Evolutionary conservation across 192 early-diverging fungal genomes (phyloP), one percentile per base, ranked within the genome.

Genomic region (Rhizophagus clarus): DNA sequence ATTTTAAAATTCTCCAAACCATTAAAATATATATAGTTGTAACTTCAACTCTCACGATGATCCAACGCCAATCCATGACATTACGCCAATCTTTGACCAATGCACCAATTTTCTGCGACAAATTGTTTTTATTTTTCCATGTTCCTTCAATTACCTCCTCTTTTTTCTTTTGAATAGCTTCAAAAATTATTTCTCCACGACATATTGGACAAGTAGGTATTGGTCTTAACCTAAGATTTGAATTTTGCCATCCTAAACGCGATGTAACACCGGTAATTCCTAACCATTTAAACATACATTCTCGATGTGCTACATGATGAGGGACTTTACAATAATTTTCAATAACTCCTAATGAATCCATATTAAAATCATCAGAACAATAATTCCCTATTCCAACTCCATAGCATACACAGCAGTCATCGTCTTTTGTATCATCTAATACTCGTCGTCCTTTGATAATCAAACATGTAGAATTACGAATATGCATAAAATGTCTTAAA

Each of bases 301-400:
- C 29, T 32, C n/a, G 49, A 62, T 76, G 74, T 20, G 74, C 74
- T 3, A 76, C 74, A 24, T 76, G 74, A 76, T 76, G 74, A 37
- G 74, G 20, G 32, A 76, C 28, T 22, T 76, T 76, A 62, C 74
- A 76, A 40, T 76, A 76, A 76, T 62, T 76, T 62, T 76, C 73
- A 28, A 74, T 20, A 60, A 34, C 3, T 22, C 73, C 74, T 60
- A 76, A 60, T 26, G 20, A 20, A 61, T 40, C n/a, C n/a, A 45
- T 51, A 37, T n/a, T 12, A n/a, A 34, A 20, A 61, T 63, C 60
- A 24, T 63, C 74, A 24, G 72, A 31, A 74, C 32, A 32, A 56
- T 28, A 73, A 14, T 60, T 22, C 29, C 74, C 74, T 1, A 76
- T 61, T n/a, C 74, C 74, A 76, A 76, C 61, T 29, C 74, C 74